Evolutionary conservation across 108 stramenopile species (phyloP), one percentile per base, ranked within the genome.

Genomic region (Stephanodiscus minutulus): DNA sequence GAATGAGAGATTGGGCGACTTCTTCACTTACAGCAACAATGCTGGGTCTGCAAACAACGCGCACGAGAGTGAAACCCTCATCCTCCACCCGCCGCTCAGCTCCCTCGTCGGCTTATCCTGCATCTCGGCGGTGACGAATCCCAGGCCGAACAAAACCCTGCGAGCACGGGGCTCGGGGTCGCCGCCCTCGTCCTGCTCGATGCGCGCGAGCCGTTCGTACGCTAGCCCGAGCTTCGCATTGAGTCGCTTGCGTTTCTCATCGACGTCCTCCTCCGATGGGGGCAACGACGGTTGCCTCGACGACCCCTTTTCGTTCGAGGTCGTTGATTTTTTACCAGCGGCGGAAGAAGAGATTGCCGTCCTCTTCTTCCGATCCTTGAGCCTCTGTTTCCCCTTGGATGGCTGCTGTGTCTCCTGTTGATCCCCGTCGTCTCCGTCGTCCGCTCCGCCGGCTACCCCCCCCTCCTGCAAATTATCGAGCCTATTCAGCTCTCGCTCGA

Each of bases 81-180:
- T 98, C 54, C 96, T 85, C 97, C 97, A 98, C 28, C 97, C 97
- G 29, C 97, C 97, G 17, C 82, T 85, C 12, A 98, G 72, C 46
- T 88, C 75, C 8, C 66, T 75, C 0, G 97, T 98, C 1, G 93
- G 82, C 57, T 81, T 82, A 27, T 87, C 74, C 72, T 92, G 90
- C 87, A 96, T 96, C 41, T 91, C 91, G 33, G 84, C 76, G 1
- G 88, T 76, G 11, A 61, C 53, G 70, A 98, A 98, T 21, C 92
- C 93, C 27, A 98, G 66, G 41, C 97, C 97, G 29, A 68, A 63
- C 54, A 91, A 64, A 0, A 91, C 83, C 67, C 86, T 89, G 8
- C 88, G 70, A 5, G 91, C 91, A 3, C 86, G 67, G 10, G 82
- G 84, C 63, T 86, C 88, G 15, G 87, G 84, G 46, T 80, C 83